Percentiles rank a stretch among this genome's conserved stretches.
Conservation (phyloP, 192 early-diverging fungal genomes). For the Allomyces javanicus region DNA sequence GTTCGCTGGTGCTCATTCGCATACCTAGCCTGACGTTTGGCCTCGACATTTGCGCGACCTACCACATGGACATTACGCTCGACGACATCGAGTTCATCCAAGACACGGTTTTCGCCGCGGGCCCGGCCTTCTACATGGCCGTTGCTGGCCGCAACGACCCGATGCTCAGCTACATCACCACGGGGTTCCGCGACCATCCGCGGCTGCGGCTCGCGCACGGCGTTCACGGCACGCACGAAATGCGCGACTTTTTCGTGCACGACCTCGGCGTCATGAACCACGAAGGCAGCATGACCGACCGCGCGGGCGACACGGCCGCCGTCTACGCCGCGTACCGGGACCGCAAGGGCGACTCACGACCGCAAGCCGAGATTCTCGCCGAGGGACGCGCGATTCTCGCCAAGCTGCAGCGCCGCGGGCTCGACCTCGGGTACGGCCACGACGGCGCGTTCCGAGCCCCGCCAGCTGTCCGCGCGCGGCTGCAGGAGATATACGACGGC, state of each 20-base stretch:
- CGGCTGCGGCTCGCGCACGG: not conserved
- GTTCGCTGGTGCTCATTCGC: too few relatives aligned
- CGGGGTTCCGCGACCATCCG: not conserved
- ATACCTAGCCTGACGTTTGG: not conserved
- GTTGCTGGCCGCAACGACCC: not conserved
- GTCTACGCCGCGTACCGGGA: not conserved
- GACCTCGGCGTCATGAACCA: not conserved
- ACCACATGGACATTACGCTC: not conserved
- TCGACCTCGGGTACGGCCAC: conserved; percentile 2
- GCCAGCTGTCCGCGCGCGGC: not conserved
- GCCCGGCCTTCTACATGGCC: not conserved
- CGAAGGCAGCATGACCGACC: not conserved
- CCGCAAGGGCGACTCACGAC: not conserved
- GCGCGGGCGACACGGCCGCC: not conserved
- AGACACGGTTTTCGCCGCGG: not conserved
- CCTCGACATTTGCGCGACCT: conserved; percentile 1
- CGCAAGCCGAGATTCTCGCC: not conserved
- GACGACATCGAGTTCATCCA: not conserved
- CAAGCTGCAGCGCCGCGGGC: not conserved
- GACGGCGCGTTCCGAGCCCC: not conserved
- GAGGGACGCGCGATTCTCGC: not conserved
- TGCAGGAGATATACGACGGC: not conserved
- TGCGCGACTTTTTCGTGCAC: not conserved
- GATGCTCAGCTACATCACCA: conserved; percentile 1
- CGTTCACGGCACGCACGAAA: not conserved